Base-by-base conservation (phyloP, 1,284 basidiomycete species). In the Ceratobasidium sp. region DNA sequence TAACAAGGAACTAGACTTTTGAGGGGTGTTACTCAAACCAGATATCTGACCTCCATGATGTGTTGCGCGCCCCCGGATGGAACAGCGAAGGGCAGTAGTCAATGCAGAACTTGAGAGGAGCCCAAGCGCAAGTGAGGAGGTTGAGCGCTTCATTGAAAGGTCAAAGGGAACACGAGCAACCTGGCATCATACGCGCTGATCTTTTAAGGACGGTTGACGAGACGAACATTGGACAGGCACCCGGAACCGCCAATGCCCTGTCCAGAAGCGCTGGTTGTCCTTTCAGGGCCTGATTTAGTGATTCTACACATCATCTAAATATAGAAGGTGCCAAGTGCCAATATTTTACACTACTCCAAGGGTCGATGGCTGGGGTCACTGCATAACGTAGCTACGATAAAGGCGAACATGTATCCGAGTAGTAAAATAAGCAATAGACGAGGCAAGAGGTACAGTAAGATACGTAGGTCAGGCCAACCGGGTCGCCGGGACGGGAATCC, bases 141-240 rank as follows among this genome's bases (percentile, higher is more conserved):
- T 20, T 13, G 68, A 15, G 39, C 58, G 58, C 71, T 63, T 73
- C 71, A 73, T 73, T n/a, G n/a, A n/a, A n/a, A n/a, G 18, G 51
- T 15, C 23, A 18, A n/a, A 56, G 53, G 61, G 61, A 40, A 42
- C 10, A 42, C 13, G 7, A 33, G 53, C 26, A 40, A 2, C 23
- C 23, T 15, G 42, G 23, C 66, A 26, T 39, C 18, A 15, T 26
- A 46, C 28, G 66, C 33, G 39, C 28, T 6, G 51, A 18, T n/a
- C 53, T 56, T 70, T 70, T 55, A 55, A 56, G 5, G 33, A 28
- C 3, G 9, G 39, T 3, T 5, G 56, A 33, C 66, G 20, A 67
- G 68, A 53, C 68, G 56, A 51, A 15, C 23, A 3, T 60, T 49
- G 26, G 7, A 55, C 23, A 55, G 68, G 23, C 49, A 70, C 68